A percentile compares a stretch with the other conserved stretches of the same genome.
Evolutionary conservation across 2,329 filamentous ascomycete species (phyloP).

Genomic region (Alternaria postmessia): DNA sequence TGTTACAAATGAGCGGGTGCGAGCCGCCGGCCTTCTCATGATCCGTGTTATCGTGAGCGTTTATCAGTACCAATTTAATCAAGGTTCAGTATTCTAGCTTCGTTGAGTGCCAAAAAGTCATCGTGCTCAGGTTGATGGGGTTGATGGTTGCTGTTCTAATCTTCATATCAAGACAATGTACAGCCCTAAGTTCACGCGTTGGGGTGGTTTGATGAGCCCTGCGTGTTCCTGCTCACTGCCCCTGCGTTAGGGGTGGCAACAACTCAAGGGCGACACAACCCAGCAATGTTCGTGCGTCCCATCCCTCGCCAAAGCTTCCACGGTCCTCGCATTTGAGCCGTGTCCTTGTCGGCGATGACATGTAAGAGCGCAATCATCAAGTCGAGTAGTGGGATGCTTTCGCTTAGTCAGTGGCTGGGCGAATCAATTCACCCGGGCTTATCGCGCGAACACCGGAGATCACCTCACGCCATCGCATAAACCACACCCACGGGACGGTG

Average conservation of each 20-base stretch:
- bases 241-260: conserved; percentile 13
- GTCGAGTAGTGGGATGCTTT: conserved; percentile 33
- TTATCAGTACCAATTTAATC: no score
- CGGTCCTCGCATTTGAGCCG: conserved; percentile 15
- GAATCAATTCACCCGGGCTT: conserved; percentile 43
- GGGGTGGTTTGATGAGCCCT: background rate
- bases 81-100: no score
- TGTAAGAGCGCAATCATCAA: conserved; percentile 20
- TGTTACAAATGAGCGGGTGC: no score
- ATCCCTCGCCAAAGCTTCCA: conserved; percentile 31
- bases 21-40: no score
- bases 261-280: background rate
- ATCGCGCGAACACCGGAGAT: conserved; percentile 33
- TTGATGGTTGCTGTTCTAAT: background rate
- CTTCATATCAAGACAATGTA: background rate
- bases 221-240: conserved; percentile 5
- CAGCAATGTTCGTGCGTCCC: conserved; percentile 15
- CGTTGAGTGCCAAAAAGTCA: background rate
- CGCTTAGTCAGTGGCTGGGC: conserved; percentile 35
- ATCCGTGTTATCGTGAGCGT: no score
- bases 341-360: conserved; percentile 12
- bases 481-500: conserved; percentile 22
- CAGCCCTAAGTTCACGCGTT: background rate
- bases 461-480: conserved; percentile 47
- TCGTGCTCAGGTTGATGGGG: background rate